Evolutionary conservation across 805 yeast genomes (phyloP).

Genomic region (Cyberlindnera euphorbiae): DNA sequence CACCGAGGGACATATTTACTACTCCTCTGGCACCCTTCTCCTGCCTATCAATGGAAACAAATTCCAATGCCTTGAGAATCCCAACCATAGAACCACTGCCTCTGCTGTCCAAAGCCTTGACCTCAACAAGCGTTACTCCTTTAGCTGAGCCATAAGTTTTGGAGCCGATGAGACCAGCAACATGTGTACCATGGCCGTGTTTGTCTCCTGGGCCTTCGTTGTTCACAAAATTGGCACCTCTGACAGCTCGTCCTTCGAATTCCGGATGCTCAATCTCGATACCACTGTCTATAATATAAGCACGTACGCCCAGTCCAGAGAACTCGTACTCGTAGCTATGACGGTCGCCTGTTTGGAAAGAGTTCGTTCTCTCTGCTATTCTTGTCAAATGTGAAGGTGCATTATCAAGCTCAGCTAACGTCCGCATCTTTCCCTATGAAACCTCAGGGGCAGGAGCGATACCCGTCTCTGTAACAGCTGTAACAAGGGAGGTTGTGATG

Average conservation of each 20-base stretch:
- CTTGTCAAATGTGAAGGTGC: conserved; percentile 66
- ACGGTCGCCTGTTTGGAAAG: conserved; percentile 3
- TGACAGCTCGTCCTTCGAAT: conserved; percentile 54
- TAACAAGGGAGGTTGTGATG: no score
- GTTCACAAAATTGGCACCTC: conserved; percentile 57
- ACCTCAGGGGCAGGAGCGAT: no score
- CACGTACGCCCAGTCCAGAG: conserved; percentile 60
- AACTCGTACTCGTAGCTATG: conserved; percentile 36
- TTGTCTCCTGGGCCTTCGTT: conserved; percentile 52
- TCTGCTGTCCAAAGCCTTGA: conserved; percentile 59
- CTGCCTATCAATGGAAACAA: conserved; percentile 52
- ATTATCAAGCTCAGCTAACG: no score
- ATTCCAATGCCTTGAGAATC: conserved; percentile 62
- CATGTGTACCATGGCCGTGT: conserved; percentile 92
- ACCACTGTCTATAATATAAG: conserved; percentile 83
- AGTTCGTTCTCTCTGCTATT: conserved; percentile 39
- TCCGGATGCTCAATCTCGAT: conserved; percentile 53
- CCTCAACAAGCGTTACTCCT: conserved; percentile 53
- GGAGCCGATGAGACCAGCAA: conserved; percentile 85
- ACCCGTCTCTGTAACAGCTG: no score
- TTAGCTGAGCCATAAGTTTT: conserved; percentile 80
- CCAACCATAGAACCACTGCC: conserved; percentile 68
- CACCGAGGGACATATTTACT: conserved; percentile 79
- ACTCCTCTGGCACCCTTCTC: conserved; percentile 43
- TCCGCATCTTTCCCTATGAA: no score